These are phyloP conservation scores for Favolaschia claudopus DNA, from an alignment of 768 basidiomycete species.

Conservation along the genomic window DNA sequence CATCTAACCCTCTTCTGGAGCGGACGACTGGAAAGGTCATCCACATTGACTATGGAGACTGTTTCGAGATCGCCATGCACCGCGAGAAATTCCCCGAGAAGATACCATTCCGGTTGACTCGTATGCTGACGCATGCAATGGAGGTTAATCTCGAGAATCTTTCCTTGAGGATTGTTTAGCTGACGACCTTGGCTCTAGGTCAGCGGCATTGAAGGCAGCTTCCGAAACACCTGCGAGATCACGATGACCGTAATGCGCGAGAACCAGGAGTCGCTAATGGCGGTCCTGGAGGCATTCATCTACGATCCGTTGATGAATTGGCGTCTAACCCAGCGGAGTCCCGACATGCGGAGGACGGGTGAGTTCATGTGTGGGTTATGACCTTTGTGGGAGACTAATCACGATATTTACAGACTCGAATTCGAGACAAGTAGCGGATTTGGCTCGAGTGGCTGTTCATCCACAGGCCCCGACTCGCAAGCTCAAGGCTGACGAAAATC, in stretches of 20 bases:
- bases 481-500: constrained; percentile 90
- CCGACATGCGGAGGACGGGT: constrained; percentile 74
- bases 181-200: constrained; percentile 59
- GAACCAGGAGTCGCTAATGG: constrained; percentile 99
- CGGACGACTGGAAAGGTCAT: constrained; percentile 93
- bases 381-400: not conserved
- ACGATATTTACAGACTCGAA: constrained; percentile 45
- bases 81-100: constrained; percentile 99
- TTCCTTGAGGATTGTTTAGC: not conserved
- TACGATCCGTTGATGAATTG: constrained; percentile 99
- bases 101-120: constrained; percentile 96
- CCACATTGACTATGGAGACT: constrained; percentile 98
- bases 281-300: constrained; percentile 97
- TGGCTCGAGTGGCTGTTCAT: constrained; percentile 72
- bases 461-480: constrained; percentile 84
- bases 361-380: constrained; percentile 8
- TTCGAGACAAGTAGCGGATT: constrained; percentile 65
- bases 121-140: constrained; percentile 99
- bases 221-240: constrained; percentile 93
- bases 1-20: constrained; percentile 92
- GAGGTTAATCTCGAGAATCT: constrained; percentile 61
- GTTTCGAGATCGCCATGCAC: constrained; percentile 97
- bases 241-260: constrained; percentile 97
- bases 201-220: constrained; percentile 97
- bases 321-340: constrained; percentile 89